phyloP scores from a whole-genome alignment of 108 stramenopile genomes.

The Parmales sp. region DNA sequence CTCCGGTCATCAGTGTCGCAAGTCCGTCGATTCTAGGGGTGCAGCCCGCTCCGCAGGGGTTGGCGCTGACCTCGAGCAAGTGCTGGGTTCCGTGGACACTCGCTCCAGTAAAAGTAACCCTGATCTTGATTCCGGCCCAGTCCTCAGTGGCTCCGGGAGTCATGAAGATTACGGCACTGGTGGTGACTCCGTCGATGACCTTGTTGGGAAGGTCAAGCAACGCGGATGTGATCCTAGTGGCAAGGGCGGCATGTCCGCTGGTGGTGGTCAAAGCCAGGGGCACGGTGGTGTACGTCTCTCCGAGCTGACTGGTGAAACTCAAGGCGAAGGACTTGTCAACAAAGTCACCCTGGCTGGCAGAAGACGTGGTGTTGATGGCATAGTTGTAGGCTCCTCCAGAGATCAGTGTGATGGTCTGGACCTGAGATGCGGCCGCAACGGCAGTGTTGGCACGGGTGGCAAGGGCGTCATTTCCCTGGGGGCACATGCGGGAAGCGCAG shows the following conservation, averaged over 20 bases:
- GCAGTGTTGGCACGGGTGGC: constrained; percentile 28
- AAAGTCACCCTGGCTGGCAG: constrained; percentile 26
- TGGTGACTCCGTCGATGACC: constrained; percentile 40
- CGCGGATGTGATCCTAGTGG: constrained; percentile 23
- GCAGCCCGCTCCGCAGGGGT: constrained; percentile 40
- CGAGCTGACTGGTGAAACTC: constrained; percentile 44
- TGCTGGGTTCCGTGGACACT: constrained; percentile 43
- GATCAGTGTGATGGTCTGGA: constrained; percentile 34
- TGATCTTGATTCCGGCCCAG: constrained; percentile 13
- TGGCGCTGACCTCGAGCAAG: constrained; percentile 35
- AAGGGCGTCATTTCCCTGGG: constrained; percentile 55
- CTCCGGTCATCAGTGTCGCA: constrained; percentile 5
- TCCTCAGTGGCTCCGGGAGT: too few species aligned
- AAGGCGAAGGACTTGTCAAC: constrained; percentile 37
- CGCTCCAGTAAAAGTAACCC: constrained; percentile 38
- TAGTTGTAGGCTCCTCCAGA: constrained; percentile 13
- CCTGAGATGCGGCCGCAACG: constrained; percentile 38
- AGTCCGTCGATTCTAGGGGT: constrained; percentile 38
- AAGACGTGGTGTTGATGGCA: background rate
- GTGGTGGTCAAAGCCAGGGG: constrained; percentile 26
- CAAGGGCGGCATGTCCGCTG: constrained; percentile 13
- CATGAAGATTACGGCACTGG: constrained; percentile 3
- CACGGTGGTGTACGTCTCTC: constrained; percentile 46
- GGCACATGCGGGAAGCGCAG: constrained; percentile 58
- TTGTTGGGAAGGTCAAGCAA: constrained; percentile 41